Evolutionary conservation across 257 asterid genomes (phyloP).

Genomic region (Solanum sejunctum): DNA sequence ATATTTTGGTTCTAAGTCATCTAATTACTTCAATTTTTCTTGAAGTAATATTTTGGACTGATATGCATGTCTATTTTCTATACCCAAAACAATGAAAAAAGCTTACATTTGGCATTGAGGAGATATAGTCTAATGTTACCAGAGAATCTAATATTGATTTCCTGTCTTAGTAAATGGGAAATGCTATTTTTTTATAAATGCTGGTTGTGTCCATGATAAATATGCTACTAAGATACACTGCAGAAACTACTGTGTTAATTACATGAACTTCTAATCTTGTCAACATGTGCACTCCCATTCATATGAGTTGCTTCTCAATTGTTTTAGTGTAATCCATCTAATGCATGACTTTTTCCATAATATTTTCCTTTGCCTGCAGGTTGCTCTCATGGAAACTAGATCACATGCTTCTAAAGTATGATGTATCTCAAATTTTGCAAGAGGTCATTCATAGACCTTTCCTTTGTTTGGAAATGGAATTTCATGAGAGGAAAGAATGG

Average conservation of each 20-base stretch:
- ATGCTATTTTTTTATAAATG: not conserved
- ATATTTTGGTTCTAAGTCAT: not conserved
- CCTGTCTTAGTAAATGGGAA: not conserved
- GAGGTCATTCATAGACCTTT: conserved; percentile 43
- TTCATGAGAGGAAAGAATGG: conserved; percentile 55
- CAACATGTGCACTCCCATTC: not conserved
- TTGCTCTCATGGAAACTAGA: conserved; percentile 61
- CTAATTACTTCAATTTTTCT: not conserved
- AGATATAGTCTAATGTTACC: not conserved
- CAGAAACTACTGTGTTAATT: not conserved
- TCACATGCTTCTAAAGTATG: conserved; percentile 48
- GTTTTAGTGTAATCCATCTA: not conserved
- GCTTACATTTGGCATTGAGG: not conserved
- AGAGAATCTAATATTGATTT: not conserved
- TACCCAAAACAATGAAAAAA: not conserved
- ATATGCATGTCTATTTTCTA: not conserved
- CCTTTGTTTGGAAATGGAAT: conserved; percentile 34
- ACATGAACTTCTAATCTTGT: not conserved
- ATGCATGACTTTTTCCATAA: not conserved
- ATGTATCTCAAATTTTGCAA: conserved; percentile 39
- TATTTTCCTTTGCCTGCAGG: conserved; percentile 30
- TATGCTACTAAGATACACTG: not conserved
- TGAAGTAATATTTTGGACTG: not conserved
- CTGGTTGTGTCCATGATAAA: not conserved
- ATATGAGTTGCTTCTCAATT: not conserved